phyloP scores from a whole-genome alignment of 805 yeast species.

The Zygotorulaspora sp. region DNA sequence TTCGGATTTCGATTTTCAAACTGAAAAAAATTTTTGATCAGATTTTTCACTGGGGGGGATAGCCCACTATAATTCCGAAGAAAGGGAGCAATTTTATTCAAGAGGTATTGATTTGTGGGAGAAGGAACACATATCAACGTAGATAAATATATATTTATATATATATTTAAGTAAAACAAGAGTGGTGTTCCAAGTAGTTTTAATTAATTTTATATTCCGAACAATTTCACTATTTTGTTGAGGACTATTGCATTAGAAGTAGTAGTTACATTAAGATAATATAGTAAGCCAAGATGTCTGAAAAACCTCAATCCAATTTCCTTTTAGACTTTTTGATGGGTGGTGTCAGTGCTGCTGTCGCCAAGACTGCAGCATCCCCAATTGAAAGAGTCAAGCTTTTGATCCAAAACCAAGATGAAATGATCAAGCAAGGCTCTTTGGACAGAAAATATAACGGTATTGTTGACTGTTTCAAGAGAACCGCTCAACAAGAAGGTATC shows the following conservation, averaged over 20 bases:
- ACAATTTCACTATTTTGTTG: too few relatives aligned
- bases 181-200: too few relatives aligned
- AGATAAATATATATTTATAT: not conserved
- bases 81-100: not conserved
- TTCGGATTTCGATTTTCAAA: constrained; percentile 3
- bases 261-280: constrained; percentile 3
- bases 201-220: too few relatives aligned
- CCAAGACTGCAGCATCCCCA: constrained; percentile 97
- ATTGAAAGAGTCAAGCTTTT: constrained; percentile 94
- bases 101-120: not conserved
- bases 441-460: constrained; percentile 85
- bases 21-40: constrained; percentile 2
- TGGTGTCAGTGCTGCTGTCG: constrained; percentile 98
- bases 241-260: constrained; percentile 1
- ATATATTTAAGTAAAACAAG: too few relatives aligned
- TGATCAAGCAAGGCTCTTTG: constrained; percentile 96
- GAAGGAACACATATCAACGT: not conserved
- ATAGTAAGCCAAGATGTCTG: constrained; percentile 20
- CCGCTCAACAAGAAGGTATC: constrained; percentile 90
- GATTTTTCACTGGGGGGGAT: constrained; percentile 1
- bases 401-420: constrained; percentile 97
- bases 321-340: constrained; percentile 83
- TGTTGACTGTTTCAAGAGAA: constrained; percentile 88
- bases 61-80: constrained; percentile 2
- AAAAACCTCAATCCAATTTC: constrained; percentile 41